Conservation (phyloP, 306 rosid genomes). For the Ochetophila trinervis region DNA sequence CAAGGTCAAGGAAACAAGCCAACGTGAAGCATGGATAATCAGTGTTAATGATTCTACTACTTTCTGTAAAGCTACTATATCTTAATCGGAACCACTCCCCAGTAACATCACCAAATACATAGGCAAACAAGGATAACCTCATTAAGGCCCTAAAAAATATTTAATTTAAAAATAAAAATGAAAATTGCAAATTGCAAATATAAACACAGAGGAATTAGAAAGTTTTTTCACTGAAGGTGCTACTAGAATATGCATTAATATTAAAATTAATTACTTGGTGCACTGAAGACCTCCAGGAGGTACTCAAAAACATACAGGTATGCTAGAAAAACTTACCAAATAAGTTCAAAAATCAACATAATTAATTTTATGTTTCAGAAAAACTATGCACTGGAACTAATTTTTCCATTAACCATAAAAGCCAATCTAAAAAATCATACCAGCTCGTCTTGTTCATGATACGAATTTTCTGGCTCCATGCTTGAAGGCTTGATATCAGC, state of each 20-base stretch:
- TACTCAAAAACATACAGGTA: slow-evolving; percentile 10
- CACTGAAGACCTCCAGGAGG: slow-evolving; percentile 1
- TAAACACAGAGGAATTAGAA: too few species aligned
- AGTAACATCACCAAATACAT: too few species aligned
- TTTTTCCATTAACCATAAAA: not conserved
- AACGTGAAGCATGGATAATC: not conserved
- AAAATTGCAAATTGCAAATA: too few species aligned
- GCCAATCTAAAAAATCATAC: slow-evolving; percentile 27
- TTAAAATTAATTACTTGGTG: too few species aligned
- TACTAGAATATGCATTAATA: too few species aligned
- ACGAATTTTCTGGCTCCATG: slow-evolving; percentile 39
- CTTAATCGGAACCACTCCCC: too few species aligned
- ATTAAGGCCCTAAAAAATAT: too few species aligned
- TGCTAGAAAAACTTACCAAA: slow-evolving; percentile 1
- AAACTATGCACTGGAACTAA: not conserved
- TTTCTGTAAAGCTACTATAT: too few species aligned
- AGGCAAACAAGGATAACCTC: too few species aligned
- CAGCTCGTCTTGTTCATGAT: slow-evolving; percentile 31
- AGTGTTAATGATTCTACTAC: not conserved
- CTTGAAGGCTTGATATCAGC: slow-evolving; percentile 51
- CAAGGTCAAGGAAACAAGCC: slow-evolving; percentile 12
- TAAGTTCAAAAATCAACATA: not conserved
- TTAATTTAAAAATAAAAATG: too few species aligned
- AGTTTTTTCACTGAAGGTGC: too few species aligned
- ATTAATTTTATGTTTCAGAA: not conserved